Evolutionary conservation across 2,329 filamentous ascomycete species (phyloP).

Genomic region (Daldinia eschscholtzii): DNA sequence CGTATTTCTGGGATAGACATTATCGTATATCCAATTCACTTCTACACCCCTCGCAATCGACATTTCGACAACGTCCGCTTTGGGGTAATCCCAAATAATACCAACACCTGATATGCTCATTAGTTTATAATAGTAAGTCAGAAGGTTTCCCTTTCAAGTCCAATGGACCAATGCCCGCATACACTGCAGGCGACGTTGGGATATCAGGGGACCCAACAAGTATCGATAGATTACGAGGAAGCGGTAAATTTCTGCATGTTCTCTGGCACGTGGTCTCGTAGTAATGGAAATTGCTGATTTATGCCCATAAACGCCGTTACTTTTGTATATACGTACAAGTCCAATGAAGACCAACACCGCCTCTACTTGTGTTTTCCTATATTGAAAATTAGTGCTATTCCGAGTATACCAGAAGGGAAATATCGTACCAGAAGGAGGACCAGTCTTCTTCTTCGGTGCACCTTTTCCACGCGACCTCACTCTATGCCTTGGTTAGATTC

Average conservation of each 20-base stretch:
- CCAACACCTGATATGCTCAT: not conserved
- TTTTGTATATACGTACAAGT: conserved; percentile 37
- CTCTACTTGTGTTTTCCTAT: conserved; percentile 31
- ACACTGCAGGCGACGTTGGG: too few species aligned
- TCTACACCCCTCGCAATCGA: not conserved
- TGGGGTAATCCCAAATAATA: not conserved
- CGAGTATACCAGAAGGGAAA: conserved; percentile 10
- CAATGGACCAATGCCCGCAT: not conserved
- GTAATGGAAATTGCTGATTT: conserved; percentile 45
- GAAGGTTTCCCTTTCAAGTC: not conserved
- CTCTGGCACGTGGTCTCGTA: conserved; percentile 1
- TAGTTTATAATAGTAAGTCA: not conserved
- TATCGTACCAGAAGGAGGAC: conserved; percentile 48
- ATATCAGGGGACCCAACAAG: not conserved
- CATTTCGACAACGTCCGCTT: not conserved
- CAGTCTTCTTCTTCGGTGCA: conserved; percentile 88
- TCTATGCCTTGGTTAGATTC: conserved; percentile 60
- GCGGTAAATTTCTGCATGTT: not conserved
- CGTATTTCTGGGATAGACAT: not conserved
- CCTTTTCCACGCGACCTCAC: conserved; percentile 86
- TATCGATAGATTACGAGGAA: not conserved
- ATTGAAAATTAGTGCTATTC: conserved; percentile 27
- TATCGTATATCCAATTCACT: not conserved
- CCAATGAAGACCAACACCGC: conserved; percentile 1
- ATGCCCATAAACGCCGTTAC: conserved; percentile 36